phyloP scores from a whole-genome alignment of 305 asterid species.

The Ajuga reptans region DNA sequence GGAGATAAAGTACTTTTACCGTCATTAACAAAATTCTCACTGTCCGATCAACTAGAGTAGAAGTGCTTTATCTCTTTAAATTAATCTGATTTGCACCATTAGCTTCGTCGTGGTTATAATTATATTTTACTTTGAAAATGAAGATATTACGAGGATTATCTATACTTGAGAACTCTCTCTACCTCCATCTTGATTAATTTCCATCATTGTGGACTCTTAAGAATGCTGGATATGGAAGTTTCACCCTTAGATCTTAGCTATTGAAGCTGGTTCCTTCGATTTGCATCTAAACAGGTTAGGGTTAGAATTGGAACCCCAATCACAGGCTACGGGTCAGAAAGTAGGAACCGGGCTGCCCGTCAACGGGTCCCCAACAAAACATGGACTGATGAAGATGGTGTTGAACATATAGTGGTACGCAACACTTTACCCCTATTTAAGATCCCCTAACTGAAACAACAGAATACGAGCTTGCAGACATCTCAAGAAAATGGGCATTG shows the following conservation, averaged over 20 bases:
- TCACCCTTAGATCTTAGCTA: background rate
- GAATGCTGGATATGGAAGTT: background rate
- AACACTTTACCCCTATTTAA: background rate
- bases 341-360: constrained; percentile 91
- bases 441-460: background rate
- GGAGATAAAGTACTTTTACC: background rate
- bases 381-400: constrained; percentile 82
- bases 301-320: constrained; percentile 81
- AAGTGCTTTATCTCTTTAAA: background rate
- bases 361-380: constrained; percentile 67
- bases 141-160: background rate
- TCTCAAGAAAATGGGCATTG: constrained; percentile 11
- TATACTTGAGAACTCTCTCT: background rate
- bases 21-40: background rate
- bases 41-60: background rate
- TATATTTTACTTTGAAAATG: background rate
- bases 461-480: background rate
- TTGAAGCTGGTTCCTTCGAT: background rate
- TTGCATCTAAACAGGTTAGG: constrained; percentile 43
- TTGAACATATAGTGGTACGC: constrained; percentile 71
- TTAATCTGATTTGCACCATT: background rate
- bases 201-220: background rate
- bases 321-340: constrained; percentile 86
- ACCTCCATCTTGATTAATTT: background rate
- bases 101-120: background rate